A percentile compares a stretch with the other conserved stretches of the same genome.
Evolutionary conservation across 257 asterid genomes (phyloP).

Genomic region (Capsicum pubescens): DNA sequence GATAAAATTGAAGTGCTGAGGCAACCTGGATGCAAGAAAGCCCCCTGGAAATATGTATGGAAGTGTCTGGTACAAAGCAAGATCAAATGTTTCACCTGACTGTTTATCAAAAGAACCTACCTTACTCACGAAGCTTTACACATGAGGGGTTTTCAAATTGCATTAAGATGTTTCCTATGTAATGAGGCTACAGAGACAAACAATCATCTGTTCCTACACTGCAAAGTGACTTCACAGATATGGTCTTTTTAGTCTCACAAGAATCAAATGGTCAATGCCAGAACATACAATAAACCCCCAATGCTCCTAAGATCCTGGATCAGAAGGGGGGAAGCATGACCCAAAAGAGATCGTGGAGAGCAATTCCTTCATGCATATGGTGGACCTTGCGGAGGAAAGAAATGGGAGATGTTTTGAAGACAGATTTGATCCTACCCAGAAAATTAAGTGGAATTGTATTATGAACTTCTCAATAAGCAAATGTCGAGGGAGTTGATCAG

Average conservation of each 20-base stretch:
- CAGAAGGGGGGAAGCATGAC: neutral
- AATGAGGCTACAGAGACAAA: neutral
- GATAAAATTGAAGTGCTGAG: neutral
- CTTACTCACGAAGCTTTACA: neutral
- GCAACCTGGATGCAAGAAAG: neutral
- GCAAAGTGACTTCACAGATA: neutral
- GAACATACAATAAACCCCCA: neutral
- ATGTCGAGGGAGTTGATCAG: neutral
- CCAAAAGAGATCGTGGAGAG: neutral
- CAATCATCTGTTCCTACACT: neutral
- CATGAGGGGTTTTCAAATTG: neutral
- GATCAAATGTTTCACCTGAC: neutral
- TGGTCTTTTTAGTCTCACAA: neutral
- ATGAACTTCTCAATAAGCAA: neutral
- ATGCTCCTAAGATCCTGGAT: neutral
- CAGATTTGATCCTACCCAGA: neutral
- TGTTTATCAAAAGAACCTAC: neutral
- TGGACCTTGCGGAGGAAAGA: neutral
- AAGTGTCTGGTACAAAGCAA: neutral
- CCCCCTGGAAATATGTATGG: neutral
- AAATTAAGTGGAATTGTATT: slow-evolving; percentile 5
- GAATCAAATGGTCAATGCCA: neutral
- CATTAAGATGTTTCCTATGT: neutral
- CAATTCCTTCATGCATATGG: neutral
- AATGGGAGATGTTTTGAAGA: neutral